Percentiles rank a stretch among this genome's conserved stretches.
These are phyloP conservation scores for Thermomucor indicae-seudaticae DNA, from an alignment of 371 early-diverging fungal genomes.

Conservation along the genomic window DNA sequence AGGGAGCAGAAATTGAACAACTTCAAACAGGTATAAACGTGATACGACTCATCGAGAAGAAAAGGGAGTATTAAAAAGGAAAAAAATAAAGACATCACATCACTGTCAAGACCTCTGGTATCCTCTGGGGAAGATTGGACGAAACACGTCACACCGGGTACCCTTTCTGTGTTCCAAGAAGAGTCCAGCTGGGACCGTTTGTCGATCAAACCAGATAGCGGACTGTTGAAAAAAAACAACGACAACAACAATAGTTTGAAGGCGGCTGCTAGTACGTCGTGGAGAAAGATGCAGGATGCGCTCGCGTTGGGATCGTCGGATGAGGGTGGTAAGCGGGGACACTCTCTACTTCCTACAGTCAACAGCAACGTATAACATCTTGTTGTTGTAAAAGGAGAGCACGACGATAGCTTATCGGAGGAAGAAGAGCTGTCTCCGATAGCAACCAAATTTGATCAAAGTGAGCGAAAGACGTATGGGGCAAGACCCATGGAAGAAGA, in stretches of 20 bases:
- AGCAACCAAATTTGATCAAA: slow-evolving; percentile 20
- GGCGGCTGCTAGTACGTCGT: slow-evolving; percentile 1
- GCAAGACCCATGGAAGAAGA: slow-evolving; percentile 45
- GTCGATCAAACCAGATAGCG: slow-evolving; percentile 9
- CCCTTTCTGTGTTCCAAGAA: slow-evolving; percentile 39
- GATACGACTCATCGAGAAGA: not conserved
- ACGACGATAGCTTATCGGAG: slow-evolving; percentile 14
- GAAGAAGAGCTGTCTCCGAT: slow-evolving; percentile 20
- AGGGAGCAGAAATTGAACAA: slow-evolving; percentile 35
- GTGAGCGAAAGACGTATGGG: slow-evolving; percentile 36
- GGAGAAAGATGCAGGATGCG: slow-evolving; percentile 9
- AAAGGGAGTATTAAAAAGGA: not conserved
- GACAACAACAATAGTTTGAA: not conserved
- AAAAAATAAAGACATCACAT: slow-evolving; percentile 24
- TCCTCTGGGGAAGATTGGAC: slow-evolving; percentile 26
- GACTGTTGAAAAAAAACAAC: slow-evolving; percentile 11
- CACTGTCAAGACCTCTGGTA: slow-evolving; percentile 28
- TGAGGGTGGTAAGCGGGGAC: slow-evolving; percentile 12
- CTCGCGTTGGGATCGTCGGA: slow-evolving; percentile 8
- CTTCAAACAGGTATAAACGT: slow-evolving; percentile 29
- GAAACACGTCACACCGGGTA: slow-evolving; percentile 39
- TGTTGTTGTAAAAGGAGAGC: slow-evolving; percentile 1
- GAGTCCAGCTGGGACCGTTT: slow-evolving; percentile 32
- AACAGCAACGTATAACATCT: not conserved
- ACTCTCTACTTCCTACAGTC: too few species aligned